Conservation (phyloP, 2,329 filamentous ascomycete genomes). For the Pyricularia grisea region DNA sequence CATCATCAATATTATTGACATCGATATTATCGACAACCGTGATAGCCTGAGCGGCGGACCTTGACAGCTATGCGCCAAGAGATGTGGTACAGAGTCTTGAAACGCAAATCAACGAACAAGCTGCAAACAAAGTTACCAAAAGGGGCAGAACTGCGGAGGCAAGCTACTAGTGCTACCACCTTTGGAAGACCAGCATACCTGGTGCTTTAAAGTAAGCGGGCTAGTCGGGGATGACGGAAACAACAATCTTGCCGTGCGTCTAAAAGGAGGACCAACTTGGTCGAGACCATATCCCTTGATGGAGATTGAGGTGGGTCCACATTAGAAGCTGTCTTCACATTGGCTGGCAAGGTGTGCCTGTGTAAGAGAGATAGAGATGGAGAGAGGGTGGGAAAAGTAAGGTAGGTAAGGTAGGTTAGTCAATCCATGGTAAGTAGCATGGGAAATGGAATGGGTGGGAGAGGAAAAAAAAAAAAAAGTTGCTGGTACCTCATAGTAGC, state of each 20-base stretch:
- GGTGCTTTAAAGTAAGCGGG: neutral
- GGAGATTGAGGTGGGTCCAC: neutral
- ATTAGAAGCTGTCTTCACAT: neutral
- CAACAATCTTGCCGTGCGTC: neutral
- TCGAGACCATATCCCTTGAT: neutral
- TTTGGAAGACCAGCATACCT: neutral
- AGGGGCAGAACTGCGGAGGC: neutral
- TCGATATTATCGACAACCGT: neutral
- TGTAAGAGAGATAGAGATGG: neutral
- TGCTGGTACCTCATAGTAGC: neutral
- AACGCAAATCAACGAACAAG: neutral
- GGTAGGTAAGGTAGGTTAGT: too few species aligned
- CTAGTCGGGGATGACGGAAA: neutral
- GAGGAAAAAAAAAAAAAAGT: too few species aligned
- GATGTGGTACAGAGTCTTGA: slow-evolving; percentile 1
- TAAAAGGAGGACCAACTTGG: neutral
- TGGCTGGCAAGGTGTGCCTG: neutral
- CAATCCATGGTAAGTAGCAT: neutral
- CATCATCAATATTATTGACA: neutral
- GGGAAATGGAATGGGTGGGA: too few species aligned
- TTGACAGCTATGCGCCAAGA: slow-evolving; percentile 1
- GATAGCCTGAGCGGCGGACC: neutral
- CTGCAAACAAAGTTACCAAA: neutral
- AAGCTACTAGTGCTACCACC: neutral
- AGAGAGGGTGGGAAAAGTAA: too few species aligned